Base-by-base conservation (phyloP, 2,329 filamentous ascomycete species). In the Aspergillus ochraceoroseus region DNA sequence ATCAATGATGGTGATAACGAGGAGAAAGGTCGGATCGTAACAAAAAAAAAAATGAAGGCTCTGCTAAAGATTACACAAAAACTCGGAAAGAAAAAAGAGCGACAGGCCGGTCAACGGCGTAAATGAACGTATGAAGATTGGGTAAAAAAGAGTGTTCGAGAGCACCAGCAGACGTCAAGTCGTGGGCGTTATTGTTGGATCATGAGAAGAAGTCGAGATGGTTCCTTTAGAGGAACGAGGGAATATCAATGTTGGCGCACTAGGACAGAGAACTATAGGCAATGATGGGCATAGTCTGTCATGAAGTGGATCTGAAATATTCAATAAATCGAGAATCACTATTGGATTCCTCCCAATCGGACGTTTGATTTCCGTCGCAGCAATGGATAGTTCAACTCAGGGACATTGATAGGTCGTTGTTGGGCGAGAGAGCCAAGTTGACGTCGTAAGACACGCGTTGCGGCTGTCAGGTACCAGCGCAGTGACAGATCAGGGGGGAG, bases 151-250 rank as follows among this genome's bases (percentile, higher is more conserved):
- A 60, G 52, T 47, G 58, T 57, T 43, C 15, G 41, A 15, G 47
- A 37, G 53, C 59, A 60, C 58, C 47, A 53, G 46, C 46, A 46
- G 54, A 55, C 59, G 58, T 63, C 60, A 57, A 62, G 59, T 62
- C 58, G 58, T 56, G 55, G 59, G 58, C 50, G 51, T 53, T 47
- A 54, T 46, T 30, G 48, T 46, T 49, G 39, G 48, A 38, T 59
- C 58, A 56, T 61, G 38, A 53, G 47, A 46, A 32, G 44, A 36
- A 37, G 46, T 34, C 19, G 20, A 32, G 32, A 18, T n/a, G n/a
- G n/a, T n/a, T 37, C 31, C 12, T 41, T 40, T 23, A 41, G 22
- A 23, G 36, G 51, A 56, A 47, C 41, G 51, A 56, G 52, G 44
- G 52, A 35, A 38, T 33, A 44, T 43, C 41, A 40, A 42, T 44